Conservation (phyloP, 768 basidiomycete genomes). For the Lanmaoa rubissima region DNA sequence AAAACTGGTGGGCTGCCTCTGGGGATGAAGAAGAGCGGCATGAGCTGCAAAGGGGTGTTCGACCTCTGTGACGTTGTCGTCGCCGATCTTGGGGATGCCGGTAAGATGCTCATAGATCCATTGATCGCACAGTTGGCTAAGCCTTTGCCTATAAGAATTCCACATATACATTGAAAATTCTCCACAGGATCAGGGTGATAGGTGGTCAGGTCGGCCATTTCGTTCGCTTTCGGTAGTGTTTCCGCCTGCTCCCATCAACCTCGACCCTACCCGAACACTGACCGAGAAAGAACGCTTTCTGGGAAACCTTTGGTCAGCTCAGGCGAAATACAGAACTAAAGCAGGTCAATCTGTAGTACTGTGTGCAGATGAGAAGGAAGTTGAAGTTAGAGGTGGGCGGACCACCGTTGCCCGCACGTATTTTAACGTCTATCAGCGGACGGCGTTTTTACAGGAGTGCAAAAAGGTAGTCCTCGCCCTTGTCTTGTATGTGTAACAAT, state of each 20-base stretch:
- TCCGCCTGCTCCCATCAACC: slow-evolving; percentile 63
- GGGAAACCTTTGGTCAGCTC: slow-evolving; percentile 85
- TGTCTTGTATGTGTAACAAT: background rate
- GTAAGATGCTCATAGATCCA: slow-evolving; percentile 42
- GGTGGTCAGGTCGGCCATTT: slow-evolving; percentile 86
- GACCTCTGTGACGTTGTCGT: slow-evolving; percentile 83
- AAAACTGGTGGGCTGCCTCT: slow-evolving; percentile 60
- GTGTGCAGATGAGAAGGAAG: slow-evolving; percentile 69
- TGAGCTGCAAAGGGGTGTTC: slow-evolving; percentile 81
- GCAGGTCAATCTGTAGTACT: slow-evolving; percentile 72
- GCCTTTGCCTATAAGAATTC: slow-evolving; percentile 55
- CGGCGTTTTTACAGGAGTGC: slow-evolving; percentile 70
- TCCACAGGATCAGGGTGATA: slow-evolving; percentile 77
- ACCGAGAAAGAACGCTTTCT: slow-evolving; percentile 79
- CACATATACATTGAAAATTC: slow-evolving; percentile 82
- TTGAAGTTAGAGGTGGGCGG: slow-evolving; percentile 63
- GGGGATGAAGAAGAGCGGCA: slow-evolving; percentile 73
- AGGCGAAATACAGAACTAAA: slow-evolving; percentile 76
- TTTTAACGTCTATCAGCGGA: slow-evolving; percentile 85
- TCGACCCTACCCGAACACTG: slow-evolving; percentile 64
- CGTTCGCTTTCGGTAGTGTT: slow-evolving; percentile 76
- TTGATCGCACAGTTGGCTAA: slow-evolving; percentile 6
- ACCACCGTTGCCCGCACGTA: slow-evolving; percentile 75
- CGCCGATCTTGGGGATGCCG: slow-evolving; percentile 81
- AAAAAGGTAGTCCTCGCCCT: slow-evolving; percentile 60